Base-by-base conservation (phyloP, 108 stramenopile species). In the Cyclotella cryptica region DNA sequence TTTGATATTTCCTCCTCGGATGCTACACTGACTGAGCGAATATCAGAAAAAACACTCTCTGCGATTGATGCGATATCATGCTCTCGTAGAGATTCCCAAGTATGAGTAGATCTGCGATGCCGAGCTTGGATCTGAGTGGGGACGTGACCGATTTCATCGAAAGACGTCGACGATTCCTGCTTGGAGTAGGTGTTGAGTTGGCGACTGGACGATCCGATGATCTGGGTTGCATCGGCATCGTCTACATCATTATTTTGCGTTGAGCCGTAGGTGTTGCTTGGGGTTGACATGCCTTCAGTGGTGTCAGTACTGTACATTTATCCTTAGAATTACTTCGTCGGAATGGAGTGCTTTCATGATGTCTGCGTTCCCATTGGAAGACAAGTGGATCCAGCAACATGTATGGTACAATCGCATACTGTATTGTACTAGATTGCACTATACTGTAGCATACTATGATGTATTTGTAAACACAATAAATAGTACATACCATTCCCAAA, bases 31-130 rank as follows among this genome's bases (percentile, higher is more conserved):
- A 69, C 78, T 10, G 83, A 80, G 10, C 86, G 77, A 11, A 86
- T 63, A n/a, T 72, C 65, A 30, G 78, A 79, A 75, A 86, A 86
- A 39, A 86, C 82, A 44, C 73, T 75, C 17, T 86, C 81, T 17
- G 75, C 75, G 14, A 74, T 21, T 4, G 57, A 53, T 35, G 29
- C 35, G n/a, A 67, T 27, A 51, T 53, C 53, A 8, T 12, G 15
- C 22, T 47, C 46, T 46, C 65, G 65, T 10, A 47, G 61, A 62
- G 70, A 28, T 53, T 69, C 18, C 70, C 45, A 45, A 12, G 55
- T 26, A 12, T 24, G 21, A 22, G 65, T 66, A 12, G 65, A 66
- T 17, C 65, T 8, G 1, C 65, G 27, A 17, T 24, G 61, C 14
- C 39, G 30, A 30, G 61, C 40, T 11, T 2, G 18, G 4, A 63